Evolutionary conservation across 176 grass and related monocot genomes (phyloP).

Genomic region (Hyparrhenia diplandra): DNA sequence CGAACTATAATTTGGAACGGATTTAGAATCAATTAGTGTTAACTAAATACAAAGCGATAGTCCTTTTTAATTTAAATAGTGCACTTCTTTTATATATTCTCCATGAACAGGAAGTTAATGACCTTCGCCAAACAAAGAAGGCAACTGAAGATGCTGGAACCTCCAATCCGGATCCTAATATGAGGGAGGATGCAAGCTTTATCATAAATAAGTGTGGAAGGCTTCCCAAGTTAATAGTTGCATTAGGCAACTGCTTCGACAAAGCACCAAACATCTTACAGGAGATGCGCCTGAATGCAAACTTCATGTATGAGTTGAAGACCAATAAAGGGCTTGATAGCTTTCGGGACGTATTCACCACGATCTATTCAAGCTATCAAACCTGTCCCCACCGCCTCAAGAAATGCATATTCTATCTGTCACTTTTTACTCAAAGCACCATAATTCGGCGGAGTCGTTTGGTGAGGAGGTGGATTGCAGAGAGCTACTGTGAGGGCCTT

Average conservation of each 20-base stretch:
- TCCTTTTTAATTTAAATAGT: neutral
- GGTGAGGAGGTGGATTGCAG: neutral
- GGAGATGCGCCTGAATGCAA: neutral
- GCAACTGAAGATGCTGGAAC: too few relatives aligned
- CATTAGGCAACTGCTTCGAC: neutral
- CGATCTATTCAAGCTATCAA: neutral
- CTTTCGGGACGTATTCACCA: neutral
- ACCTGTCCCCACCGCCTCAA: neutral
- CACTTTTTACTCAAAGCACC: neutral
- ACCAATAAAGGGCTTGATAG: neutral
- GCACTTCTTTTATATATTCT: neutral
- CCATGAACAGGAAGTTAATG: neutral
- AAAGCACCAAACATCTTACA: neutral
- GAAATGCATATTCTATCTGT: too few relatives aligned
- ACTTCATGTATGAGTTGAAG: neutral
- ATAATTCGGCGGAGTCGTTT: neutral
- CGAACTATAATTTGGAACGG: too few relatives aligned
- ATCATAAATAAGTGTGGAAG: neutral
- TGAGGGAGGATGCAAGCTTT: neutral
- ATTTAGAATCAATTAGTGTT: too few relatives aligned
- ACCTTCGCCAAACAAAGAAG: too few relatives aligned
- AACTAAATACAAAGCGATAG: too few relatives aligned
- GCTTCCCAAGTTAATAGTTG: neutral
- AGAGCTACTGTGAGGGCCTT: neutral
- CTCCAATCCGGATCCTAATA: neutral